phyloP scores from a whole-genome alignment of 441 rosid genomes.

The Arabidopsis hybrid region DNA sequence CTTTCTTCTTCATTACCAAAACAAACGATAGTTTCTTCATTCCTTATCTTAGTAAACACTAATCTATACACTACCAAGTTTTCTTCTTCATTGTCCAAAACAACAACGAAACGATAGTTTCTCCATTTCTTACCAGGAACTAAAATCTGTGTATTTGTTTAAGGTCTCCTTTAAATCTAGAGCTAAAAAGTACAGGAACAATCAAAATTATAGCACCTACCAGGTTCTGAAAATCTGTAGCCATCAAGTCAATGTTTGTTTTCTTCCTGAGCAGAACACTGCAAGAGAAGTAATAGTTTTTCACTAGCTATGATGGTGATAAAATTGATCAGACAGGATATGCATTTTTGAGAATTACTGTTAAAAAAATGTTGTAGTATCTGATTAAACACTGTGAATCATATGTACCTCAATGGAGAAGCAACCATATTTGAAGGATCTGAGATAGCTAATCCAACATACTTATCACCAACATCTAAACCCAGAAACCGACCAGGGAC shows the following conservation, averaged over 20 bases:
- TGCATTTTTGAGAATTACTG: background rate
- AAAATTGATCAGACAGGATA: background rate
- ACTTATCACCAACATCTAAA: slow-evolving; percentile 91
- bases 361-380: background rate
- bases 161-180: background rate
- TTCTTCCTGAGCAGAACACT: slow-evolving; percentile 83
- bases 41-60: slow-evolving; percentile 2
- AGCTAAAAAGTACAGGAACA: background rate
- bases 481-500: slow-evolving; percentile 71
- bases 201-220: slow-evolving; percentile 49
- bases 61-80: slow-evolving; percentile 19
- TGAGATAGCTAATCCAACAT: slow-evolving; percentile 86
- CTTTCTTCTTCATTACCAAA: background rate
- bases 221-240: slow-evolving; percentile 72
- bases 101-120: background rate
- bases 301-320: background rate
- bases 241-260: slow-evolving; percentile 70
- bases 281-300: slow-evolving; percentile 32
- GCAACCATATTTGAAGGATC: slow-evolving; percentile 66
- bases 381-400: background rate
- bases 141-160: background rate
- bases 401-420: slow-evolving; percentile 69
- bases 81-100: slow-evolving; percentile 6
- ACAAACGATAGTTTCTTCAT: background rate
- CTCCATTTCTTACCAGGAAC: background rate